Percentiles rank a stretch among this genome's conserved stretches.
These are phyloP conservation scores for Sclerotinia glacialis DNA, from an alignment of 2,329 filamentous ascomycete genomes.

Conservation along the genomic window DNA sequence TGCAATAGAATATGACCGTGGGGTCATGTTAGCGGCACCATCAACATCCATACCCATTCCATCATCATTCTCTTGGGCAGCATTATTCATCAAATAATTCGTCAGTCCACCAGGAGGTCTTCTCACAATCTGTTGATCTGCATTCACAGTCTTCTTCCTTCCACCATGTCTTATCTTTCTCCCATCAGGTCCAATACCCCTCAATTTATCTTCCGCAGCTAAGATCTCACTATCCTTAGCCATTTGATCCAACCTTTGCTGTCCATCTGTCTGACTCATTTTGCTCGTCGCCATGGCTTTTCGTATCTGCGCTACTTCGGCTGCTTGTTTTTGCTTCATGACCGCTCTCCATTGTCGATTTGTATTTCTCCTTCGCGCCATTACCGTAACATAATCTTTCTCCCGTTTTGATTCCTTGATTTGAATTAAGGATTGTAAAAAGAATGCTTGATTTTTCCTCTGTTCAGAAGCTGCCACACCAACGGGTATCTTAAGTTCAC, in stretches of 20 bases:
- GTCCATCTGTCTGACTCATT: conserved; percentile 18
- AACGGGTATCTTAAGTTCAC: conserved; percentile 25
- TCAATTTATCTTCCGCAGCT: conserved; percentile 13
- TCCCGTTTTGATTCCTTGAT: conserved; percentile 64
- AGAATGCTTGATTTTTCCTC: conserved; percentile 48
- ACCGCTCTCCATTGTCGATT: conserved; percentile 29
- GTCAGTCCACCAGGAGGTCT: conserved; percentile 20
- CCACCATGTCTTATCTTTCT: conserved; percentile 13
- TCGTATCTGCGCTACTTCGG: conserved; percentile 29
- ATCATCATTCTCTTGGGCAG: background rate
- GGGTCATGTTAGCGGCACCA: background rate
- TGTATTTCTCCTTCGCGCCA: conserved; percentile 43
- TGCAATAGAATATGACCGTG: conserved; percentile 11
- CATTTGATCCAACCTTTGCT: conserved; percentile 30
- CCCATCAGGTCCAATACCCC: conserved; percentile 14
- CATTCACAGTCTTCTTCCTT: conserved; percentile 16
- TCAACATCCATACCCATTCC: conserved; percentile 3
- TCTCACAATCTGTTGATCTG: background rate
- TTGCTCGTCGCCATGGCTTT: conserved; percentile 23
- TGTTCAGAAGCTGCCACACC: conserved; percentile 35
- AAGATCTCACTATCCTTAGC: conserved; percentile 26
- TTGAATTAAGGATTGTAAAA: conserved; percentile 63
- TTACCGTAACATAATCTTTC: conserved; percentile 61
- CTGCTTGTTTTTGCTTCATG: conserved; percentile 24
- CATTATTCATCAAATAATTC: conserved; percentile 13